Evolutionary conservation across 768 basidiomycete species (phyloP).

Genomic region (Daedaleopsis sinensis): DNA sequence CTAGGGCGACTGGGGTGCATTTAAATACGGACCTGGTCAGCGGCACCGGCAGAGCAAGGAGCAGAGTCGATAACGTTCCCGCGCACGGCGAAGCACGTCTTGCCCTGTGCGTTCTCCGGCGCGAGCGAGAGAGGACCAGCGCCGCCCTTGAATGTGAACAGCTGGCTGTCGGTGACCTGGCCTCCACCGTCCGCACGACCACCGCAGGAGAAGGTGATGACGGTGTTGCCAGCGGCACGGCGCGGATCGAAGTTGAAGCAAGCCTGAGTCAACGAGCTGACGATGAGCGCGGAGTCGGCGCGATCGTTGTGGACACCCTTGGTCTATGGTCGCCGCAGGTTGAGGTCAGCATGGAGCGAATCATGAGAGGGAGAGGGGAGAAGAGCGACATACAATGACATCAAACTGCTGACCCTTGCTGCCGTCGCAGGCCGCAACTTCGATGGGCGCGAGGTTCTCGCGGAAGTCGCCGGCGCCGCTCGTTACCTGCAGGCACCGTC

Average conservation of each 20-base stretch:
- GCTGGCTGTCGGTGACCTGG: neutral
- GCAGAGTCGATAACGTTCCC: neutral
- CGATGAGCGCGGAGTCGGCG: neutral
- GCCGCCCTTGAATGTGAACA: neutral
- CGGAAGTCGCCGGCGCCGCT: neutral
- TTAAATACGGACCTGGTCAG: no score
- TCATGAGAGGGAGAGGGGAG: no score
- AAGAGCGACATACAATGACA: no score
- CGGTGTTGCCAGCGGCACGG: slow-evolving; percentile 7
- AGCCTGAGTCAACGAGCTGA: neutral
- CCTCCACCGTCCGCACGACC: slow-evolving; percentile 5
- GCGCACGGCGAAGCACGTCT: neutral
- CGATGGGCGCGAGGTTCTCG: neutral
- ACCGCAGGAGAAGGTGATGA: slow-evolving; percentile 9
- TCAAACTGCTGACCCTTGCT: neutral
- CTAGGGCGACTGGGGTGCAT: no score
- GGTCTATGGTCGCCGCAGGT: neutral
- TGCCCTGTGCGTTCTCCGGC: neutral
- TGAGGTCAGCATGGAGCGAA: no score
- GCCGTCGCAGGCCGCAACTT: neutral
- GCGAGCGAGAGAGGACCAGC: neutral
- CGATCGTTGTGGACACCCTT: neutral
- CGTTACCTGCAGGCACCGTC: neutral
- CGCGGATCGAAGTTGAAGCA: slow-evolving; percentile 6
- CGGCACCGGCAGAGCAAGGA: no score